phyloP scores from a whole-genome alignment of 441 rosid genomes.

The Populus hybrid region DNA sequence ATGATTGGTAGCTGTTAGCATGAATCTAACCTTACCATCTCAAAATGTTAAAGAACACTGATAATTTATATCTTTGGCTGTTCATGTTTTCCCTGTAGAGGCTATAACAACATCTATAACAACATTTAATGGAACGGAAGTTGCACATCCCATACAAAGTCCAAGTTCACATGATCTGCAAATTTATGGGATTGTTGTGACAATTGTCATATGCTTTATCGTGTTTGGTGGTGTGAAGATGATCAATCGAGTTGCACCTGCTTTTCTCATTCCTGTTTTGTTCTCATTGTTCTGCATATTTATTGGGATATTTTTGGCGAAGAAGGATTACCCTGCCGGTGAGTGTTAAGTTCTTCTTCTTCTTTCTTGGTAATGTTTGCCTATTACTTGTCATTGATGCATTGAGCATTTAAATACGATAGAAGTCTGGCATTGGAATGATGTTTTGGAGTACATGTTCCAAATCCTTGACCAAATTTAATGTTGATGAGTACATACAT shows the following conservation, averaged over 20 bases:
- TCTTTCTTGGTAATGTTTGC: neutral
- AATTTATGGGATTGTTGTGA: constrained; percentile 91
- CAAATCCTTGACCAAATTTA: neutral
- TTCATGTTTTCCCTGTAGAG: constrained; percentile 50
- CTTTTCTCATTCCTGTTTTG: constrained; percentile 91
- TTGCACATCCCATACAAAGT: constrained; percentile 56
- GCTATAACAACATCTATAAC: constrained; percentile 64
- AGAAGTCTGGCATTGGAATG: neutral
- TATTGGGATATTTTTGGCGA: constrained; percentile 66
- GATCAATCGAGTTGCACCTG: constrained; percentile 99
- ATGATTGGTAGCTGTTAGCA: neutral
- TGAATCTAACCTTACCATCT: constrained; percentile 1
- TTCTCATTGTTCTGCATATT: constrained; percentile 90
- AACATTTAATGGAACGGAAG: constrained; percentile 58
- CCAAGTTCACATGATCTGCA: constrained; percentile 94
- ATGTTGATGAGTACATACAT: neutral
- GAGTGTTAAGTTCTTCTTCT: constrained; percentile 24
- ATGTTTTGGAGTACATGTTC: neutral
- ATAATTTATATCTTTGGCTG: constrained; percentile 18
- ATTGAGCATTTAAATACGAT: neutral
- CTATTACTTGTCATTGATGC: neutral
- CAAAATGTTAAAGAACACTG: constrained; percentile 10
- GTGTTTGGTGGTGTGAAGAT: constrained; percentile 99
- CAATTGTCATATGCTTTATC: constrained; percentile 85
- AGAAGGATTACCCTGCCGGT: constrained; percentile 74